These are phyloP conservation scores for Luffa aegyptiaca DNA, from an alignment of 306 rosid species.

Conservation along the genomic window DNA sequence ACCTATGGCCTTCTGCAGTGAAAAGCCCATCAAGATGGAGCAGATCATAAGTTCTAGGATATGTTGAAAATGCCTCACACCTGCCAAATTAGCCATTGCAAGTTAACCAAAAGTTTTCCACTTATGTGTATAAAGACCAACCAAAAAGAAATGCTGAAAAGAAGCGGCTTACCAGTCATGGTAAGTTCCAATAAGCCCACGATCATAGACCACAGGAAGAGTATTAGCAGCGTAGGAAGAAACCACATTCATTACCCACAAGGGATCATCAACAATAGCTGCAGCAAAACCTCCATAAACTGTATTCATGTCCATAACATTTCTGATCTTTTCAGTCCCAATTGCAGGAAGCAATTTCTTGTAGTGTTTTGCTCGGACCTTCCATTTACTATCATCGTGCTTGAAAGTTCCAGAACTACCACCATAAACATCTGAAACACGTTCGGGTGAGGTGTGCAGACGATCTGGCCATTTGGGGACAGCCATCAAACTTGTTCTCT, in stretches of 20 bases:
- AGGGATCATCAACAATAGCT: slow-evolving; percentile 56
- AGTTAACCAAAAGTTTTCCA: background rate
- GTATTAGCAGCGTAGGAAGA: slow-evolving; percentile 73
- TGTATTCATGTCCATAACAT: slow-evolving; percentile 97
- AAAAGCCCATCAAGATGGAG: slow-evolving; percentile 93
- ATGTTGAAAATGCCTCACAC: slow-evolving; percentile 98
- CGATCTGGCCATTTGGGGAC: slow-evolving; percentile 79
- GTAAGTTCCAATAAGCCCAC: slow-evolving; percentile 90
- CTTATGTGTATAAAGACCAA: background rate
- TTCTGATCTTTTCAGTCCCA: slow-evolving; percentile 70
- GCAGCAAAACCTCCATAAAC: slow-evolving; percentile 89
- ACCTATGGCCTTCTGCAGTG: slow-evolving; percentile 92
- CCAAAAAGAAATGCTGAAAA: background rate
- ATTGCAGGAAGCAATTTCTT: slow-evolving; percentile 78
- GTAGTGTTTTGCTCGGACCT: slow-evolving; percentile 63
- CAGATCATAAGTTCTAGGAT: slow-evolving; percentile 93
- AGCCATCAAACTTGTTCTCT: slow-evolving; percentile 41
- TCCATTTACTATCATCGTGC: slow-evolving; percentile 83
- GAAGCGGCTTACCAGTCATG: slow-evolving; percentile 64
- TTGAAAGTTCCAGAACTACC: slow-evolving; percentile 46
- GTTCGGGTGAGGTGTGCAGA: slow-evolving; percentile 56
- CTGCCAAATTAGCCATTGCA: slow-evolving; percentile 27
- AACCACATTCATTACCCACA: slow-evolving; percentile 98
- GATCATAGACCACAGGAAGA: slow-evolving; percentile 75
- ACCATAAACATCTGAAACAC: slow-evolving; percentile 43